phyloP scores from a whole-genome alignment of 2,329 filamentous ascomycete species.

The Diaporthe velutina region DNA sequence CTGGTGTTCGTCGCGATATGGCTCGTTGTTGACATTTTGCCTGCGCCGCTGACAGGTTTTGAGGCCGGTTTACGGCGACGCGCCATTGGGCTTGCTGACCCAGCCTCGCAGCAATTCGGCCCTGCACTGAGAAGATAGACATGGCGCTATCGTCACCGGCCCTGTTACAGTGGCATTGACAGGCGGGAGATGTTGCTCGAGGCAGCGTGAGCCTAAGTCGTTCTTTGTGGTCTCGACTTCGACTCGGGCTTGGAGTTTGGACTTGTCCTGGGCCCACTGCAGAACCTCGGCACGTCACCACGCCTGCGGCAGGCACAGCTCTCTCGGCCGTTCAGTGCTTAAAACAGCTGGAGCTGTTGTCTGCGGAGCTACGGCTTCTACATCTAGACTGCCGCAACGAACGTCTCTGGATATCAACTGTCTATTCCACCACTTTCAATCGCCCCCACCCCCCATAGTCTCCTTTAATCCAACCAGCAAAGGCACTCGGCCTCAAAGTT shows the following conservation, averaged over 20 bases:
- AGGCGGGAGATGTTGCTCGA: background rate
- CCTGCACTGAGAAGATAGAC: background rate
- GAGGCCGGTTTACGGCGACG: background rate
- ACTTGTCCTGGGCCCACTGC: background rate
- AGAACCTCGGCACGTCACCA: constrained; percentile 14
- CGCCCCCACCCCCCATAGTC: too few species aligned
- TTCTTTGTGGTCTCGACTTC: background rate
- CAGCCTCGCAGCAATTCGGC: constrained; percentile 10
- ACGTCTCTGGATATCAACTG: too few species aligned
- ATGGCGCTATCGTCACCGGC: constrained; percentile 19
- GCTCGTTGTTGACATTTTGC: background rate
- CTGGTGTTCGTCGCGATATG: background rate
- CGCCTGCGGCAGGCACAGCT: constrained; percentile 3
- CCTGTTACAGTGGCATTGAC: background rate
- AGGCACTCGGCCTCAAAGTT: background rate
- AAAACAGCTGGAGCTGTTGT: background rate
- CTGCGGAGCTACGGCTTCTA: background rate
- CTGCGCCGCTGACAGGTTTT: background rate
- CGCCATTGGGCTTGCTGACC: constrained; percentile 22
- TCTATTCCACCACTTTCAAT: too few species aligned
- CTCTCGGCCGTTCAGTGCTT: background rate
- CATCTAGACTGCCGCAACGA: background rate
- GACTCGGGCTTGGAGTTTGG: background rate
- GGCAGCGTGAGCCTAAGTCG: background rate
- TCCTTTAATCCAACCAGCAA: background rate